Conservation (phyloP, 2,329 filamentous ascomycete species). For the Fusarium sacchari region DNA sequence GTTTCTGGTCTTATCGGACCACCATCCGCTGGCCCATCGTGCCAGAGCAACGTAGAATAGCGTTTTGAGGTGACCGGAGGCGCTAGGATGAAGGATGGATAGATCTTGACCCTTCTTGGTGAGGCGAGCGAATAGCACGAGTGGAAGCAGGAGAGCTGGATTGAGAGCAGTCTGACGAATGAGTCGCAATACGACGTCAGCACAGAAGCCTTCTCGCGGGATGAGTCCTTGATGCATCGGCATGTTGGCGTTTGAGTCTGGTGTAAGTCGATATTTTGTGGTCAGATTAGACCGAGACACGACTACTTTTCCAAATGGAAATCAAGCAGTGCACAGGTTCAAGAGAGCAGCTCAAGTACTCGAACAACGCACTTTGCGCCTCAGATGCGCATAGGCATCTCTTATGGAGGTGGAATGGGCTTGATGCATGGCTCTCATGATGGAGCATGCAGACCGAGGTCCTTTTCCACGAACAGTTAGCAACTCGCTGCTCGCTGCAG, state of each 20-base stretch:
- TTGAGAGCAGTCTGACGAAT: constrained; percentile 71
- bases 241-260: constrained; percentile 36
- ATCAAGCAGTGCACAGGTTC: not conserved
- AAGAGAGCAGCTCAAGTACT: not conserved
- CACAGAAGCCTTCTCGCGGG: constrained; percentile 67
- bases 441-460: constrained; percentile 14
- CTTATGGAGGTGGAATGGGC: not conserved
- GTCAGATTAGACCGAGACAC: not conserved
- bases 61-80: constrained; percentile 58
- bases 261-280: constrained; percentile 4
- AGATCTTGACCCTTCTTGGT: constrained; percentile 70
- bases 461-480: constrained; percentile 26
- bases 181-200: constrained; percentile 67
- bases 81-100: constrained; percentile 60
- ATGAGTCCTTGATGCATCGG: constrained; percentile 61
- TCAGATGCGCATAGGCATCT: not conserved
- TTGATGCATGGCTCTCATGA: constrained; percentile 8
- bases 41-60: constrained; percentile 47
- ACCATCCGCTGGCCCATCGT: constrained; percentile 44
- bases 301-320: not conserved
- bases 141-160: constrained; percentile 70
- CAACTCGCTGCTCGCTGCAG: constrained; percentile 13
- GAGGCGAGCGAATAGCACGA: constrained; percentile 71
- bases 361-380: not conserved
- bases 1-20: constrained; percentile 49